These are phyloP conservation scores for Candida coleopterorum DNA, from an alignment of 805 yeast genomes.

Conservation along the genomic window DNA sequence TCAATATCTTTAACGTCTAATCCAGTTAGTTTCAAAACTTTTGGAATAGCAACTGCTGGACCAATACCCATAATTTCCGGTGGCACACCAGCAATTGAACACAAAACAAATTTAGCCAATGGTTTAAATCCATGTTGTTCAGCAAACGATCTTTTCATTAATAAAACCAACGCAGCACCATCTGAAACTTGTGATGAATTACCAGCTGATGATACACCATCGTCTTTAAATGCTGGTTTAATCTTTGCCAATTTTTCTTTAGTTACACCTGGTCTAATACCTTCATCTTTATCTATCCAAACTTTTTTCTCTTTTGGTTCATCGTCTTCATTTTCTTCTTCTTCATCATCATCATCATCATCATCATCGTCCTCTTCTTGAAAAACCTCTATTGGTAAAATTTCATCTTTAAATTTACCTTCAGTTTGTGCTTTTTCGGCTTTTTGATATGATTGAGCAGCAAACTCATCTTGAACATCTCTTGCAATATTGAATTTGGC, in stretches of 20 bases:
- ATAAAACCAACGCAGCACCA: slow-evolving; percentile 87
- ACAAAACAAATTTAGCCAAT: slow-evolving; percentile 73
- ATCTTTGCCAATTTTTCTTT: slow-evolving; percentile 68
- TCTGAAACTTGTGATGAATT: slow-evolving; percentile 94
- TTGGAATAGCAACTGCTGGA: slow-evolving; percentile 93
- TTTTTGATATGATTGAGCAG: slow-evolving; percentile 80
- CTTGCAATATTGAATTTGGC: slow-evolving; percentile 59
- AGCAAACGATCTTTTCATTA: slow-evolving; percentile 83
- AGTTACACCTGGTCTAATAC: slow-evolving; percentile 85
- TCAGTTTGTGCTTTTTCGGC: slow-evolving; percentile 69
- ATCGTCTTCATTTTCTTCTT: slow-evolving; percentile 36
- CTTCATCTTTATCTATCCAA: slow-evolving; percentile 84
- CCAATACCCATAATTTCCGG: slow-evolving; percentile 98
- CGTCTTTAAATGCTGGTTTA: slow-evolving; percentile 80
- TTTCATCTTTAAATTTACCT: slow-evolving; percentile 82
- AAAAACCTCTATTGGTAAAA: slow-evolving; percentile 76
- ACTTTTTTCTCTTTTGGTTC: slow-evolving; percentile 64
- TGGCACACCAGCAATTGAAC: slow-evolving; percentile 86
- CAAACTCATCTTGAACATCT: slow-evolving; percentile 78
- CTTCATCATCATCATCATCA: slow-evolving; percentile 80
- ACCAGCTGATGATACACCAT: slow-evolving; percentile 91
- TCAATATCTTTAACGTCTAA: slow-evolving; percentile 61
- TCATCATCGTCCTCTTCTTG: slow-evolving; percentile 58
- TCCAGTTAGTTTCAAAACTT: slow-evolving; percentile 58
- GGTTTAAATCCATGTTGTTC: slow-evolving; percentile 65